Evolutionary conservation across 176 grass and related monocot genomes (phyloP).

Genomic region (Musa itinerans): DNA sequence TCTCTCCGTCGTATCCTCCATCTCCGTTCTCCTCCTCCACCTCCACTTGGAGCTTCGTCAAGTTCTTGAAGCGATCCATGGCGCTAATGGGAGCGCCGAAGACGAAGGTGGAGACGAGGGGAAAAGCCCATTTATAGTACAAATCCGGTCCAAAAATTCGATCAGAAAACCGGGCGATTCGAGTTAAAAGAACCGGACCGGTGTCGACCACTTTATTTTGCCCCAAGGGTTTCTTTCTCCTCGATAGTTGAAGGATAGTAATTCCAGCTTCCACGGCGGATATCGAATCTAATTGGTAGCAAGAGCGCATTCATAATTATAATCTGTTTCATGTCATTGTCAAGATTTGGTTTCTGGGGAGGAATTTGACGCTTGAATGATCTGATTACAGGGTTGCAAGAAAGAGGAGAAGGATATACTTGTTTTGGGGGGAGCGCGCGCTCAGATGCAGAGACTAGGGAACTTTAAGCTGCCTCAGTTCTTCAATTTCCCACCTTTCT

Average conservation of each 20-base stretch:
- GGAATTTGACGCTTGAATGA: background rate
- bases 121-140: background rate
- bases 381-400: background rate
- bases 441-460: background rate
- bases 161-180: background rate
- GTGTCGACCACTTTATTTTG: background rate
- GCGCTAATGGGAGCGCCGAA: too few relatives aligned
- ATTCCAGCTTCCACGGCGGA: background rate
- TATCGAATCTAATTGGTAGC: background rate
- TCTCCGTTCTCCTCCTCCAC: slow-evolving; percentile 13
- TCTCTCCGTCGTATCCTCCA: background rate
- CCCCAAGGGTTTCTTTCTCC: background rate
- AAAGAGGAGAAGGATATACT: background rate
- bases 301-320: background rate
- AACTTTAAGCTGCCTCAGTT: slow-evolving; percentile 45
- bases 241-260: background rate
- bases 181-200: background rate
- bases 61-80: slow-evolving; percentile 70
- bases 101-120: background rate
- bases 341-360: background rate
- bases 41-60: slow-evolving; percentile 42
- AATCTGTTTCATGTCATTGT: background rate
- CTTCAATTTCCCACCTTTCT: slow-evolving; percentile 93
- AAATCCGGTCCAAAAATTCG: background rate
- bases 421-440: background rate